phyloP scores from a whole-genome alignment of 2,329 filamentous ascomycete genomes.

The Eutypa lata region DNA sequence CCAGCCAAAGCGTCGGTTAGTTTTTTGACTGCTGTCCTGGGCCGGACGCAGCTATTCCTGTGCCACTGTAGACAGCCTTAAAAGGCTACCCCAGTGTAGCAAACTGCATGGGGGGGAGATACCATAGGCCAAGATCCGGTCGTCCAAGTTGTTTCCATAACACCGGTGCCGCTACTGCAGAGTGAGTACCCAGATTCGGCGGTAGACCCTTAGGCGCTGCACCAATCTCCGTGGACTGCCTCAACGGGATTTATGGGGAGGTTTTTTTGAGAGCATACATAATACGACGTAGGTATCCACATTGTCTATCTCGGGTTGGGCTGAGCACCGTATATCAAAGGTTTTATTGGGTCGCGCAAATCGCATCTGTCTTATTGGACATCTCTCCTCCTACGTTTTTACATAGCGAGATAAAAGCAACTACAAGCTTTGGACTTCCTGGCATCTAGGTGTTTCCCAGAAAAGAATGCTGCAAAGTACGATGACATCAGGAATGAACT shows the following conservation, averaged over 20 bases:
- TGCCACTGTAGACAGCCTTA: too few relatives aligned
- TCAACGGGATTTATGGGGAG: not conserved
- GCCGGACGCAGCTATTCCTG: not conserved
- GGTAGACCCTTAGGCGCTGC: not conserved
- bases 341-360: not conserved
- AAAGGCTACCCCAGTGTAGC: not conserved
- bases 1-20: too few relatives aligned
- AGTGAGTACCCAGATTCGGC: not conserved
- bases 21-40: not conserved
- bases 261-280: not conserved
- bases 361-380: not conserved
- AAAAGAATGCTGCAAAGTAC: too few relatives aligned
- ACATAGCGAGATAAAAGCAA: too few relatives aligned
- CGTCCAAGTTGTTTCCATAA: not conserved
- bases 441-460: too few relatives aligned
- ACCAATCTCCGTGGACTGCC: not conserved
- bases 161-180: not conserved
- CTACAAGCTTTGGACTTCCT: too few relatives aligned
- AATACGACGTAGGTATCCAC: not conserved
- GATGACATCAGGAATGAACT: too few relatives aligned
- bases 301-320: not conserved
- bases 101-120: not conserved
- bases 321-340: not conserved
- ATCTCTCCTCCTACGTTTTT: not conserved
- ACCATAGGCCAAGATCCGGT: not conserved